Evolutionary conservation across 371 early-diverging fungal genomes (phyloP).

Genomic region (Syncephalastrum racemosum): DNA sequence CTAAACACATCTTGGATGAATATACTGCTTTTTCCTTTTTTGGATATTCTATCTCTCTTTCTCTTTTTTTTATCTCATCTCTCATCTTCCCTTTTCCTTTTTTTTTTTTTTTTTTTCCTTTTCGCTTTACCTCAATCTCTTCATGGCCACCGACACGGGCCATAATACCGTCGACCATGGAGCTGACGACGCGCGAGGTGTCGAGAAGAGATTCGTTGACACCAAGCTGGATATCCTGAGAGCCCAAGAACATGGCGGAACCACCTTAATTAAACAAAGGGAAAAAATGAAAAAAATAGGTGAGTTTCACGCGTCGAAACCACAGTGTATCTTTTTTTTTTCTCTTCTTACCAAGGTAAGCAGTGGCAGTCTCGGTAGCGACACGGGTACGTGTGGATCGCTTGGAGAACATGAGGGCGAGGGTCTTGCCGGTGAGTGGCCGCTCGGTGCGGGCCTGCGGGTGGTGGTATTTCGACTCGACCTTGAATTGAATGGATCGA

Average conservation of each 20-base stretch:
- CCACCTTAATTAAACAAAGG: conserved; percentile 65
- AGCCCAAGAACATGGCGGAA: conserved; percentile 90
- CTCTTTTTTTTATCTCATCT: not conserved
- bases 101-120: not conserved
- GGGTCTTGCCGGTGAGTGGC: conserved; percentile 70
- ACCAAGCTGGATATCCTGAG: conserved; percentile 93
- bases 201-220: conserved; percentile 91
- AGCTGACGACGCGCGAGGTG: conserved; percentile 85
- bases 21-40: too few relatives aligned
- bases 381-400: conserved; percentile 95
- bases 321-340: not conserved
- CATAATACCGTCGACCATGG: conserved; percentile 94
- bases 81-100: conserved; percentile 8
- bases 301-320: not conserved
- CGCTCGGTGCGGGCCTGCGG: conserved; percentile 43
- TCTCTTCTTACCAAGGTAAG: conserved; percentile 72
- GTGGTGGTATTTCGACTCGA: conserved; percentile 38
- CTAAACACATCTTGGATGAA: conserved; percentile 23
- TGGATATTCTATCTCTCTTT: not conserved
- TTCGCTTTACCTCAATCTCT: conserved; percentile 73
- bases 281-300: not conserved
- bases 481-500: conserved; percentile 45
- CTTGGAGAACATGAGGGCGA: conserved; percentile 92
- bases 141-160: conserved; percentile 88
- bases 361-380: conserved; percentile 90